A percentile compares a stretch with the other conserved stretches of the same genome.
Conservation (phyloP, 257 asterid genomes). For the Perilla frutescens region DNA sequence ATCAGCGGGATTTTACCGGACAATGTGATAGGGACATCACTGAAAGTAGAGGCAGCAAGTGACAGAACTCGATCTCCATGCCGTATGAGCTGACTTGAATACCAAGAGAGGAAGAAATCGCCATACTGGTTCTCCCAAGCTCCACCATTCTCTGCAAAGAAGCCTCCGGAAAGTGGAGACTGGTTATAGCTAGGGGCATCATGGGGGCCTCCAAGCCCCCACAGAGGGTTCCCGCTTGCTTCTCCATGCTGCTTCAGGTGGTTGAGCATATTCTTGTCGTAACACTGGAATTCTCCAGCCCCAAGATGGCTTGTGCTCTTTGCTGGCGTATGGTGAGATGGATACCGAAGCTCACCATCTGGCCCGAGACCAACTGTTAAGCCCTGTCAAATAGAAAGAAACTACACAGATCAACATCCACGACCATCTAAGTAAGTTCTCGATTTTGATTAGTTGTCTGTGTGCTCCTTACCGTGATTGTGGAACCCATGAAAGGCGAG, state of each 20-base stretch:
- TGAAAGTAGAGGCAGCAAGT: slow-evolving; percentile 63
- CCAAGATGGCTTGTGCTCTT: slow-evolving; percentile 41
- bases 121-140: slow-evolving; percentile 88
- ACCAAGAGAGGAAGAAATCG: slow-evolving; percentile 85
- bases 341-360: slow-evolving; percentile 84
- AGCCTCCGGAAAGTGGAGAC: slow-evolving; percentile 53
- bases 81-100: slow-evolving; percentile 55
- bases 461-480: slow-evolving; percentile 63
- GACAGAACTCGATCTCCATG: slow-evolving; percentile 80
- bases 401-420: slow-evolving; percentile 24
- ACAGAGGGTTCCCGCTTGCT: slow-evolving; percentile 59
- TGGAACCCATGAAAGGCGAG: slow-evolving; percentile 64
- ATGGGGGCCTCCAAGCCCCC: slow-evolving; percentile 94
- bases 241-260: slow-evolving; percentile 69
- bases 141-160: slow-evolving; percentile 73
- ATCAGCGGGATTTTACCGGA: slow-evolving; percentile 69
- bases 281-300: slow-evolving; percentile 92
- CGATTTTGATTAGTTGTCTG: neutral
- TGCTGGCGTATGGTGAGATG: slow-evolving; percentile 58
- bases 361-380: slow-evolving; percentile 88
- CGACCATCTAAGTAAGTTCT: neutral
- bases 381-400: slow-evolving; percentile 52
- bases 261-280: slow-evolving; percentile 67
- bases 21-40: slow-evolving; percentile 48
- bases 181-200: slow-evolving; percentile 58